A percentile compares a stretch with the other conserved stretches of the same genome.
These are phyloP conservation scores for Saccharomycopsis capsularis DNA, from an alignment of 805 yeast species.

Conservation along the genomic window DNA sequence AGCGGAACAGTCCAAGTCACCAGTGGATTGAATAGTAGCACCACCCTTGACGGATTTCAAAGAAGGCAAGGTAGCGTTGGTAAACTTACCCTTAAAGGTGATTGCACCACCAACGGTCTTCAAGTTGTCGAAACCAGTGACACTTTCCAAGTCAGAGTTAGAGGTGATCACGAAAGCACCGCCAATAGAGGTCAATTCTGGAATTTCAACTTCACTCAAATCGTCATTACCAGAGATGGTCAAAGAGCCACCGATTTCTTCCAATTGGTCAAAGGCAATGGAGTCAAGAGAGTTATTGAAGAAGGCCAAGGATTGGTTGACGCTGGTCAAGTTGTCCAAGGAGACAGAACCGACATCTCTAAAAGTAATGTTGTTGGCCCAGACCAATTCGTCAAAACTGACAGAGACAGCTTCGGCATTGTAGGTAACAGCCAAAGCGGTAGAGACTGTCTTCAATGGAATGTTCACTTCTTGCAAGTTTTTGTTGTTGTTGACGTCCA, in stretches of 20 bases:
- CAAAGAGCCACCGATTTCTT: conserved; percentile 72
- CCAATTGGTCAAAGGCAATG: conserved; percentile 48
- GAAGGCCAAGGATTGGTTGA: conserved; percentile 81
- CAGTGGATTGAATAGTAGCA: conserved; percentile 68
- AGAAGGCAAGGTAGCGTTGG: conserved; percentile 66
- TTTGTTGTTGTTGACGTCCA: conserved; percentile 87
- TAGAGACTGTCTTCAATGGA: conserved; percentile 65
- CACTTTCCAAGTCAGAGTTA: conserved; percentile 62
- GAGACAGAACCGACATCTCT: conserved; percentile 72
- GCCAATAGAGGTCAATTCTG: conserved; percentile 64
- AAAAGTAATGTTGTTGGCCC: conserved; percentile 87
- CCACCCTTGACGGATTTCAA: conserved; percentile 87
- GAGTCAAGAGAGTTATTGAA: conserved; percentile 59
- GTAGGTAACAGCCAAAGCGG: conserved; percentile 70
- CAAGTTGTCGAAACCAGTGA: conserved; percentile 70
- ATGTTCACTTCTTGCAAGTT: conserved; percentile 68
- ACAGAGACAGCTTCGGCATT: conserved; percentile 76
- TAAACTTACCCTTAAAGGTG: conserved; percentile 69
- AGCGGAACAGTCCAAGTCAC: conserved; percentile 74
- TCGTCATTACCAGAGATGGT: conserved; percentile 67
- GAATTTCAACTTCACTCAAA: conserved; percentile 61
- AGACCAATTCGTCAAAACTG: conserved; percentile 56
- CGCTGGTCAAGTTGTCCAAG: conserved; percentile 56
- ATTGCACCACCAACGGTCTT: conserved; percentile 84
- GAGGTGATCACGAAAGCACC: conserved; percentile 91